These are phyloP conservation scores for Mortierella sp. DNA, from an alignment of 371 early-diverging fungal genomes.

Conservation along the genomic window DNA sequence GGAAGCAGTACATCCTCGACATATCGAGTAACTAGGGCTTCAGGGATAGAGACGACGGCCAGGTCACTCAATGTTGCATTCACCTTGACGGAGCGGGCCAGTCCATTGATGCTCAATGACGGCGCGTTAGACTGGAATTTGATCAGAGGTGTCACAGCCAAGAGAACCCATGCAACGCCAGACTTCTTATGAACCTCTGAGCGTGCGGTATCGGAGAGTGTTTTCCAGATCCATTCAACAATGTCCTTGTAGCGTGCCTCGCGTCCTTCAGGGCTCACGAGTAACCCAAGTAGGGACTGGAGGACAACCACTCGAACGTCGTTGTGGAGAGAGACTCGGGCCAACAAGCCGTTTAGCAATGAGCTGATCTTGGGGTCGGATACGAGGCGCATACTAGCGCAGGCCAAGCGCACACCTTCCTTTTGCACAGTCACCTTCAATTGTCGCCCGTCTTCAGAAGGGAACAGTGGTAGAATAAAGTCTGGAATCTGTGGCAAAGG, in stretches of 20 bases:
- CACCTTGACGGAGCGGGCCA: neutral
- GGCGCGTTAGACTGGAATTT: neutral
- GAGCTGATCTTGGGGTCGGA: conserved; percentile 14
- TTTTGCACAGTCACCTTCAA: conserved; percentile 50
- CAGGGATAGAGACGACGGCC: conserved; percentile 24
- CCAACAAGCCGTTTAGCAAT: conserved; percentile 29
- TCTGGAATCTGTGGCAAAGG: conserved; percentile 21
- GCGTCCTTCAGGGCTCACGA: conserved; percentile 26
- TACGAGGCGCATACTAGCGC: conserved; percentile 31
- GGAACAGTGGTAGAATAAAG: conserved; percentile 44
- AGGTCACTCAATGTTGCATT: conserved; percentile 27
- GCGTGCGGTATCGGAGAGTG: conserved; percentile 11
- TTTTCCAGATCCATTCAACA: conserved; percentile 33
- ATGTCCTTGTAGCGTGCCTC: conserved; percentile 23
- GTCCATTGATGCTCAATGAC: neutral
- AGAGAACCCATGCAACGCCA: conserved; percentile 31
- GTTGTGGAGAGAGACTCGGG: conserved; percentile 24
- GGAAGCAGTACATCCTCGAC: conserved; percentile 36
- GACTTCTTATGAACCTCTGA: conserved; percentile 26
- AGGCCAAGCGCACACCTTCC: conserved; percentile 42
- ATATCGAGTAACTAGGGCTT: conserved; percentile 23
- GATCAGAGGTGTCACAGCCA: conserved; percentile 20
- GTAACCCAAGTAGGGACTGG: conserved; percentile 32
- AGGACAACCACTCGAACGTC: conserved; percentile 34
- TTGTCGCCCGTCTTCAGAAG: conserved; percentile 22